Percentiles rank a stretch among this genome's conserved stretches.
phyloP scores from a whole-genome alignment of 257 asterid species.

The Nicotiana undulata region DNA sequence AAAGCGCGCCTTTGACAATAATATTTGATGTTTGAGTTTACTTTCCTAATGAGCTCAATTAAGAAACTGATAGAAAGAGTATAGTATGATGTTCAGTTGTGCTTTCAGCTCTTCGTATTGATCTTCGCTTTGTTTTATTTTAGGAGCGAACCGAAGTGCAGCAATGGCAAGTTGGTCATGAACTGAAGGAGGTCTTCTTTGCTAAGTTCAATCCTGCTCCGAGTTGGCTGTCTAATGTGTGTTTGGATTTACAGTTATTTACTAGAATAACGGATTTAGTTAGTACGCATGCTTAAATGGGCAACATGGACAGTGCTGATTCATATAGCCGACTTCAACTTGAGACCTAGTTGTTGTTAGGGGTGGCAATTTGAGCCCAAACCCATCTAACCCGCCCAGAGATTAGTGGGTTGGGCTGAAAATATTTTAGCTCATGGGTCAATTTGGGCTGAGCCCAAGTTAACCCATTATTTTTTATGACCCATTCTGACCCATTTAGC shows the following conservation, averaged over 20 bases:
- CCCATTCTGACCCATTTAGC: too few relatives aligned
- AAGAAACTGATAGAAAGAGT: not conserved
- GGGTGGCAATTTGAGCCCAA: too few relatives aligned
- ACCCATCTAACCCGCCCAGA: too few relatives aligned
- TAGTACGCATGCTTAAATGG: not conserved
- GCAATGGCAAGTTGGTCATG: constrained; percentile 22
- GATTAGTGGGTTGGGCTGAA: too few relatives aligned
- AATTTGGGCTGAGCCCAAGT: too few relatives aligned
- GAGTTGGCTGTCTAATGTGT: not conserved
- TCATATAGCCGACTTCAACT: not conserved
- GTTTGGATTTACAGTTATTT: not conserved
- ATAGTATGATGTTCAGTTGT: not conserved
- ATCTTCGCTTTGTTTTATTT: constrained; percentile 9
- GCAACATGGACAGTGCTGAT: not conserved
- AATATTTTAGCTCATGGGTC: too few relatives aligned
- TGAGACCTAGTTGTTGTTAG: constrained; percentile 1
- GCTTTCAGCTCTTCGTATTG: not conserved
- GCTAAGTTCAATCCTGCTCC: not conserved
- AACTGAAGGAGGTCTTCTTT: not conserved
- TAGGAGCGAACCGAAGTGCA: constrained; percentile 30
- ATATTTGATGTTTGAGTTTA: too few relatives aligned
- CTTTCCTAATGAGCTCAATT: too few relatives aligned
- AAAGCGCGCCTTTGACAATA: too few relatives aligned
- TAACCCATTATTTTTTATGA: too few relatives aligned
- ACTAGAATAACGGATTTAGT: not conserved